Base-by-base conservation (phyloP, 2,329 filamentous ascomycete species). In the Colletotrichum lini region DNA sequence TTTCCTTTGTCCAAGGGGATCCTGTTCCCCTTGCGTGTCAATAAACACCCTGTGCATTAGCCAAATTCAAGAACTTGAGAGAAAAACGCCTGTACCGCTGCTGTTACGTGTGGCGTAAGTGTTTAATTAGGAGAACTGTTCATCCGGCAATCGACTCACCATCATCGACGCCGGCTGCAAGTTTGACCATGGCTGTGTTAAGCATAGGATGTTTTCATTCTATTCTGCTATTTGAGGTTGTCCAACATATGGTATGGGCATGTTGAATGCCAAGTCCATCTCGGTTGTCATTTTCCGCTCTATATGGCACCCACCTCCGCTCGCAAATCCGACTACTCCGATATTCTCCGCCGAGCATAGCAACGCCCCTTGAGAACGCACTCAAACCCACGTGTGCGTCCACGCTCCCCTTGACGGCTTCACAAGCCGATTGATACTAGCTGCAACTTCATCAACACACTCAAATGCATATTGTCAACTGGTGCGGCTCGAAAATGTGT, bases 21-120 rank as follows among this genome's bases (percentile, higher is more conserved):
- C 18, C 13, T 44, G 50, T 63, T 63, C 67, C 54, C 81, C 78
- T 80, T 79, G 77, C 84, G 82, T 87, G 85, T 88, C 83, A 82
- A 88, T 87, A 87, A 83, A 86, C 84, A 87, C 84, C 79, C 81
- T 90, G 88, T 90, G 87, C 87, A 86, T 86, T 90, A 90, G 87
- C 87, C 84, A 83, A 70, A 87, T 83, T 80, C 79, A 85, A 83
- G 70, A 76, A 73, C 54, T 71, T 72, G 45, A 62, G 53, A 72
- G 47, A 72, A 57, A 42, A 59, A 59, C 53, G 59, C 21, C 65
- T 62, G 58, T 58, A 54, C 21, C 52, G 30, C 30, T 59, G 58
- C 58, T 53, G 57, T 38, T 16, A 52, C 45, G 53, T 68, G 65
- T 63, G 30, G 59, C 40, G 59, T 64, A 68, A 69, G 40, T 72